phyloP scores from a whole-genome alignment of 2,329 filamentous ascomycete genomes.

The Ophiocordyceps camponoti-leonardi region DNA sequence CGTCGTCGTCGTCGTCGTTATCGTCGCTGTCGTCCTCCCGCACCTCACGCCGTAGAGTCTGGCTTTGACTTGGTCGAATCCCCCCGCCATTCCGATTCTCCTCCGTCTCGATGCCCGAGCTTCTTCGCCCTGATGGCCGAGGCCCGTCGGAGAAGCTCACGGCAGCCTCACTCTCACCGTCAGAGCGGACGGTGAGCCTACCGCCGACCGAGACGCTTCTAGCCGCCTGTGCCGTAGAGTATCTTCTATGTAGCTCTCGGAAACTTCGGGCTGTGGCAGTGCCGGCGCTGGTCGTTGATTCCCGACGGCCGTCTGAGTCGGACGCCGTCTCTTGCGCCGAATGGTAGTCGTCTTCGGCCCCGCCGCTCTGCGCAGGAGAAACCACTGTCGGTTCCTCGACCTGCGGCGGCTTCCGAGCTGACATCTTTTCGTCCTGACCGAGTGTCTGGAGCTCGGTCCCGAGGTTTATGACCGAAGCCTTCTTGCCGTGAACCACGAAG shows the following conservation, averaged over 20 bases:
- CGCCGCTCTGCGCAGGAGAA: slow-evolving; percentile 17
- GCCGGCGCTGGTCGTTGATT: slow-evolving; percentile 46
- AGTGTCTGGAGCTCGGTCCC: slow-evolving; percentile 76
- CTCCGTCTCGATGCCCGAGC: background rate
- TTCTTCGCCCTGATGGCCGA: background rate
- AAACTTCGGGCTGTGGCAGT: slow-evolving; percentile 51
- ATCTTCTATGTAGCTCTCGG: slow-evolving; percentile 42
- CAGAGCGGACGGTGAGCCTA: slow-evolving; percentile 29
- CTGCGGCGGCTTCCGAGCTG: slow-evolving; percentile 38
- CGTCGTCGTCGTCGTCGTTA: slow-evolving; percentile 7
- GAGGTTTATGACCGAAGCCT: slow-evolving; percentile 93
- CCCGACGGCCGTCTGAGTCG: slow-evolving; percentile 33
- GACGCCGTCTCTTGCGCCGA: slow-evolving; percentile 28
- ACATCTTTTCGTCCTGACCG: slow-evolving; percentile 54
- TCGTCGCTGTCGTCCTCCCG: background rate
- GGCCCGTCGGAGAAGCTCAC: slow-evolving; percentile 32
- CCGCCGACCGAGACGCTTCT: slow-evolving; percentile 22
- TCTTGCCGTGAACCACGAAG: slow-evolving; percentile 95
- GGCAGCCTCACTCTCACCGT: slow-evolving; percentile 43
- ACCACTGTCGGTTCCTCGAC: slow-evolving; percentile 19
- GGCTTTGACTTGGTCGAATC: background rate
- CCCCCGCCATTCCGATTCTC: background rate
- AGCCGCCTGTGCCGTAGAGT: slow-evolving; percentile 33
- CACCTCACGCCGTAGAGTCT: slow-evolving; percentile 16
- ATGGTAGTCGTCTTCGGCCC: slow-evolving; percentile 31